Evolutionary conservation across 106 monocot genomes (phyloP).

Genomic region (Ottelia alismoides): DNA sequence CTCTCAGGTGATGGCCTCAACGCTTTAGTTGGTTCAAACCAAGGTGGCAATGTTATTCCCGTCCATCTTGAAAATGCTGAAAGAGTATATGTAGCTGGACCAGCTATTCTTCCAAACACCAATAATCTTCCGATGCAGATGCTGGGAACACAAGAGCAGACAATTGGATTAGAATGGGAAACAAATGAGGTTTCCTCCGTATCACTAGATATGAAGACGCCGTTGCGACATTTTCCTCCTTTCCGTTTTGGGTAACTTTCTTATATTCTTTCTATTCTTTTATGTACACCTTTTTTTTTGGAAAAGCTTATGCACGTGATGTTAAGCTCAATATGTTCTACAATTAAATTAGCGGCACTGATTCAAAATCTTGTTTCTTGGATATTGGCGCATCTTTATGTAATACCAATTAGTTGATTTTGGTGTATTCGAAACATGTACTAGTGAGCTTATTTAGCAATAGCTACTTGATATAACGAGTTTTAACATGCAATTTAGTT

Average conservation of each 20-base stretch:
- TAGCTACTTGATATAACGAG: too few species aligned
- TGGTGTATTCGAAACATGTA: too few species aligned
- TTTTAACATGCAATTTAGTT: too few species aligned
- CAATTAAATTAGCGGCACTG: too few species aligned
- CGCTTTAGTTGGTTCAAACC: conserved; percentile 73
- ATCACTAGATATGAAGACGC: conserved; percentile 84
- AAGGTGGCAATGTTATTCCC: conserved; percentile 41
- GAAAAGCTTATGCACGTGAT: too few species aligned
- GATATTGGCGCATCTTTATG: too few species aligned
- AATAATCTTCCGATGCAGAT: conserved; percentile 54
- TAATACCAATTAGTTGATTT: too few species aligned
- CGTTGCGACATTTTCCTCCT: conserved; percentile 74
- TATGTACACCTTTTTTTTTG: too few species aligned
- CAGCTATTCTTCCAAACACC: conserved; percentile 23
- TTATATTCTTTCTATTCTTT: neutral
- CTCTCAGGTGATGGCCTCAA: conserved; percentile 89
- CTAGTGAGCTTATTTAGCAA: too few species aligned
- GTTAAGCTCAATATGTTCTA: too few species aligned
- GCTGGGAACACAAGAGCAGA: conserved; percentile 48
- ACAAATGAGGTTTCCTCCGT: conserved; percentile 53
- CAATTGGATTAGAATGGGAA: conserved; percentile 59
- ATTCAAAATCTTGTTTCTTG: too few species aligned
- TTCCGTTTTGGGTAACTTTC: conserved; percentile 78
- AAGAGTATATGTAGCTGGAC: conserved; percentile 20
- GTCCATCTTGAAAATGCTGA: conserved; percentile 54